Percentiles rank a stretch among this genome's conserved stretches.
phyloP scores from a whole-genome alignment of 2,329 filamentous ascomycete species.

The Coniochaeta ligniaria region DNA sequence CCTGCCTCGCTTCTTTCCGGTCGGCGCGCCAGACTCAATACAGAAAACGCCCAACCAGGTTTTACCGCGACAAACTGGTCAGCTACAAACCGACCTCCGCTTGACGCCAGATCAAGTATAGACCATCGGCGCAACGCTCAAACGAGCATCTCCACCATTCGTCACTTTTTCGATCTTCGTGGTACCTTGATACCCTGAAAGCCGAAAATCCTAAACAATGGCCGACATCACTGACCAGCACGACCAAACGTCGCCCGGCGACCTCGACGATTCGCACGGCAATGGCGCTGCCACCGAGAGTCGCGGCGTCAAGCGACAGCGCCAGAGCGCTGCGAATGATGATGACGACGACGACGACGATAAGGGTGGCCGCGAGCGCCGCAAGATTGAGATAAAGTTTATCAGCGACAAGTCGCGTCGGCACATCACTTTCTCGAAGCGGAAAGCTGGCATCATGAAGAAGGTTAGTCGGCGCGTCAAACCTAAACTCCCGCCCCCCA shows the following conservation, averaged over 20 bases:
- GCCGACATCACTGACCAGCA: slow-evolving; percentile 75
- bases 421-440: slow-evolving; percentile 99
- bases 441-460: slow-evolving; percentile 99
- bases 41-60: slow-evolving; percentile 46
- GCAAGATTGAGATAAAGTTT: slow-evolving; percentile 99
- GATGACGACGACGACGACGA: slow-evolving; percentile 97
- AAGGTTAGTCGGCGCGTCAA: slow-evolving; percentile 60
- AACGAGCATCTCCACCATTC: slow-evolving; percentile 57
- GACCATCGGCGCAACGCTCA: slow-evolving; percentile 59
- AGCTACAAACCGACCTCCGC: slow-evolving; percentile 36
- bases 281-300: slow-evolving; percentile 64
- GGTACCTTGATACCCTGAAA: slow-evolving; percentile 26
- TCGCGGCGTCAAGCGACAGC: slow-evolving; percentile 84
- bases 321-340: slow-evolving; percentile 67
- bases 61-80: slow-evolving; percentile 42
- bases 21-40: slow-evolving; percentile 38
- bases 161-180: slow-evolving; percentile 44
- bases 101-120: slow-evolving; percentile 59
- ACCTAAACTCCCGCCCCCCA: neutral
- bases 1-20: slow-evolving; percentile 39
- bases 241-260: slow-evolving; percentile 67
- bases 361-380: slow-evolving; percentile 93
- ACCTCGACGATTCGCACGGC: slow-evolving; percentile 68
- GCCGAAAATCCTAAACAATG: slow-evolving; percentile 38
- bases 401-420: slow-evolving; percentile 99